Conservation (phyloP, 176 grass and related monocot species). For the Zoysia japonica region DNA sequence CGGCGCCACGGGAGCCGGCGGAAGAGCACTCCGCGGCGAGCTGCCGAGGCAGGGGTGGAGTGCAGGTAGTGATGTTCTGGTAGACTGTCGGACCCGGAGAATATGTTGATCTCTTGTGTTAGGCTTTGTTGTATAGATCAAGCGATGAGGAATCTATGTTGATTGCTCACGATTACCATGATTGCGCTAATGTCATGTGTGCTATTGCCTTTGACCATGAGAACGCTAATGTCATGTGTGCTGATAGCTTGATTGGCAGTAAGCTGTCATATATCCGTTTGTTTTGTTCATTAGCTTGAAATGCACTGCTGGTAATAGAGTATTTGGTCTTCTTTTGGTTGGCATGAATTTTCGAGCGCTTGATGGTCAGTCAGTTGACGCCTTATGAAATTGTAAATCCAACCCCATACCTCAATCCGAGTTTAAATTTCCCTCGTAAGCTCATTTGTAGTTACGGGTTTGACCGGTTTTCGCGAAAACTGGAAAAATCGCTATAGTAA, state of each 20-base stretch:
- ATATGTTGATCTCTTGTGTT: background rate
- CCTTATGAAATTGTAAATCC: background rate
- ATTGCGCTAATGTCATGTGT: background rate
- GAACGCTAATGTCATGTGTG: slow-evolving; percentile 9
- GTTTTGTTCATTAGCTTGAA: too few relatives aligned
- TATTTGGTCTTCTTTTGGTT: background rate
- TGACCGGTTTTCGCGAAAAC: too few relatives aligned
- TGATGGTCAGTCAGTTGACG: background rate
- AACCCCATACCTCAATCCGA: background rate
- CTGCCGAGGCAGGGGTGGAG: slow-evolving; percentile 79
- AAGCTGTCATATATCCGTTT: background rate
- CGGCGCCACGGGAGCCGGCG: slow-evolving; percentile 75
- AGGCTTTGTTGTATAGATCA: slow-evolving; percentile 36
- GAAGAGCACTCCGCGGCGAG: slow-evolving; percentile 84
- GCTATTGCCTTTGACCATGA: background rate
- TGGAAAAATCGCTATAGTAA: too few relatives aligned
- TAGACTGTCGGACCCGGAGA: background rate
- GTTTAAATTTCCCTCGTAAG: background rate
- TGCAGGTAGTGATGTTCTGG: slow-evolving; percentile 40
- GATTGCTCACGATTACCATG: background rate
- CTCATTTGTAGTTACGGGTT: too few relatives aligned
- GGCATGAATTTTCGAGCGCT: background rate
- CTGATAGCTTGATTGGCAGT: slow-evolving; percentile 11
- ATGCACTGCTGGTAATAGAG: too few relatives aligned
- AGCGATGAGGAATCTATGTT: background rate